Evolutionary conservation across 768 basidiomycete species (phyloP).

Genomic region (Fomitopsis pulvina): DNA sequence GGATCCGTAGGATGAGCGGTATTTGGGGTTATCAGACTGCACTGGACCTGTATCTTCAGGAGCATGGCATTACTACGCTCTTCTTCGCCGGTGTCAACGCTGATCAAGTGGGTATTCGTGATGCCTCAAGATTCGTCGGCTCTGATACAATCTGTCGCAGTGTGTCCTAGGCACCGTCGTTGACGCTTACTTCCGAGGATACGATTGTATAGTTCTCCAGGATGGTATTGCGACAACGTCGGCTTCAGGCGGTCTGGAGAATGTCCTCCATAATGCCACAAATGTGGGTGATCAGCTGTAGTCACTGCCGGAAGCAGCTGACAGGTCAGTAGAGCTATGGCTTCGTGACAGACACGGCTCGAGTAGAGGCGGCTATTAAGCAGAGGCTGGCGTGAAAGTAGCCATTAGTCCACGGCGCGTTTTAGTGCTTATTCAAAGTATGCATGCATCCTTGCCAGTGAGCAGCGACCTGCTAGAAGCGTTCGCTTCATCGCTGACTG

Average conservation of each 20-base stretch:
- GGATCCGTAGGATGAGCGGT: slow-evolving; percentile 48
- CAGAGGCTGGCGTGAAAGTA: neutral
- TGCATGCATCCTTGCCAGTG: no score
- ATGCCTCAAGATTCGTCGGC: neutral
- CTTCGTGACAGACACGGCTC: slow-evolving; percentile 36
- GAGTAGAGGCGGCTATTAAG: slow-evolving; percentile 18
- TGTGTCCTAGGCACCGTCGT: slow-evolving; percentile 60
- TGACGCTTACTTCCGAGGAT: slow-evolving; percentile 59
- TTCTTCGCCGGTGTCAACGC: slow-evolving; percentile 63
- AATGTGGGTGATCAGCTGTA: slow-evolving; percentile 34
- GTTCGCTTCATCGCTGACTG: no score
- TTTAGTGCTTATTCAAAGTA: no score
- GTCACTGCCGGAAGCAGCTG: neutral
- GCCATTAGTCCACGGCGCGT: no score
- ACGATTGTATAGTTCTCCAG: slow-evolving; percentile 51
- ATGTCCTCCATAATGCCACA: slow-evolving; percentile 48
- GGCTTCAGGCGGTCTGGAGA: slow-evolving; percentile 48
- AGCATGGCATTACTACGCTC: slow-evolving; percentile 55
- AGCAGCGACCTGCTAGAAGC: no score
- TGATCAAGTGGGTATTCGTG: slow-evolving; percentile 41
- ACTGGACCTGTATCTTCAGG: slow-evolving; percentile 54
- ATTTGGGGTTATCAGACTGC: slow-evolving; percentile 61
- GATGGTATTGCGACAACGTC: slow-evolving; percentile 62
- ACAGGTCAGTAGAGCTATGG: slow-evolving; percentile 37
- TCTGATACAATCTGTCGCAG: slow-evolving; percentile 22